Conservation (phyloP, 495 filamentous ascomycete species). For the Talaromyces wortmannii region DNA sequence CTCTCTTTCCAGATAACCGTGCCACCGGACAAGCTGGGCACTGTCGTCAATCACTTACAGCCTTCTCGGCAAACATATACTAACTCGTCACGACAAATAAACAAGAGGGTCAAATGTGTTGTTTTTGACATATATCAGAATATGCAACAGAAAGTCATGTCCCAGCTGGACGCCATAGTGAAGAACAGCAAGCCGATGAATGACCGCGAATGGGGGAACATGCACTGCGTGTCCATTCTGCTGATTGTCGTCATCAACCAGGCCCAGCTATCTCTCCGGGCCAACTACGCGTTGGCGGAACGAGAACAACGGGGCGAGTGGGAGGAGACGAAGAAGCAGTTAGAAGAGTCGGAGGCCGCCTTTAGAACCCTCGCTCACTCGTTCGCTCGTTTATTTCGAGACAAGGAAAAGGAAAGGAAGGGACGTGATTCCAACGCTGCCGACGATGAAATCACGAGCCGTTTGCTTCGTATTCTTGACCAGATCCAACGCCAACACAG, state of each 20-base stretch:
- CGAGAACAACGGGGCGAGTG: background rate
- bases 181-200: background rate
- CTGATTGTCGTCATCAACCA: background rate
- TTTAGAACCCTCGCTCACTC: background rate
- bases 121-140: background rate
- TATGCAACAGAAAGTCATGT: background rate
- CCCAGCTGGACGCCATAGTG: background rate
- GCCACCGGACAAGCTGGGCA: background rate
- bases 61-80: background rate
- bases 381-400: background rate
- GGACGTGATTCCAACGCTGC: background rate
- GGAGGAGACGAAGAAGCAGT: background rate
- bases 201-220: background rate
- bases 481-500: too few species aligned
- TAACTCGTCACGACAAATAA: background rate
- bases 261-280: constrained; percentile 5
- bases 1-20: background rate
- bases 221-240: constrained; percentile 5
- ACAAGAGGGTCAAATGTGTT: background rate
- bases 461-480: too few species aligned
- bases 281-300: background rate
- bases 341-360: constrained; percentile 1
- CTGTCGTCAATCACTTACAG: background rate
- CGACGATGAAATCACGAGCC: too few species aligned
- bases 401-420: background rate